These are phyloP conservation scores for Chenopodium suecicum DNA, from an alignment of 148 eudicot species.

Conservation along the genomic window DNA sequence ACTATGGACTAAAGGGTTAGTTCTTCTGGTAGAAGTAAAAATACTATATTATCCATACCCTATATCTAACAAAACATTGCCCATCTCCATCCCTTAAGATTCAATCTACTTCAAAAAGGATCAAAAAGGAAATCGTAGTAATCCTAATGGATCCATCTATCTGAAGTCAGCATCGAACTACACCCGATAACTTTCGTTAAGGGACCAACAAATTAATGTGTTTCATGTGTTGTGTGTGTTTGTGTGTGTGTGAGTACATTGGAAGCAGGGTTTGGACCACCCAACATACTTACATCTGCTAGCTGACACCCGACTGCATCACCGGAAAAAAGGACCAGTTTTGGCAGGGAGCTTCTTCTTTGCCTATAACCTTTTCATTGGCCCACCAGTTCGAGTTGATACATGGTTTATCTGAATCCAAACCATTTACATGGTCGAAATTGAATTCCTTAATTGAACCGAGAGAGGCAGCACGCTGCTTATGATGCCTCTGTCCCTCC, in stretches of 20 bases:
- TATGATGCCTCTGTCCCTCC: conserved; percentile 50
- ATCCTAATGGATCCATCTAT: conserved; percentile 24
- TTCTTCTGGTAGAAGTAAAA: conserved; percentile 15
- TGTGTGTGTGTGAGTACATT: conserved; percentile 11
- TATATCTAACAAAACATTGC: conserved; percentile 18
- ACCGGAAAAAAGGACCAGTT: conserved; percentile 91
- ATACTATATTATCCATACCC: conserved; percentile 14
- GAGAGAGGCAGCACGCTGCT: conserved; percentile 65
- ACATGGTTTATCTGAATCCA: conserved; percentile 39
- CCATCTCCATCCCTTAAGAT: conserved; percentile 10
- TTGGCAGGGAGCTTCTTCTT: conserved; percentile 45
- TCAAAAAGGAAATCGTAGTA: conserved; percentile 13
- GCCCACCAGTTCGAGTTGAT: conserved; percentile 82
- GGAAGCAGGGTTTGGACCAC: conserved; percentile 8
- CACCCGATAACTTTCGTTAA: conserved; percentile 16
- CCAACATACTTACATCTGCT: conserved; percentile 33
- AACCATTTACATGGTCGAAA: conserved; percentile 65
- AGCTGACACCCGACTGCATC: conserved; percentile 72
- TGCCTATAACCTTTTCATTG: conserved; percentile 58
- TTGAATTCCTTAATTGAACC: conserved; percentile 87
- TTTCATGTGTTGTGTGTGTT: conserved; percentile 6
- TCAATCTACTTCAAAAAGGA: conserved; percentile 19
- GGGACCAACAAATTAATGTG: conserved; percentile 33
- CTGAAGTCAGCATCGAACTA: conserved; percentile 25
- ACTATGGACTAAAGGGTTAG: conserved; percentile 19